These are phyloP conservation scores for Hortiboletus rubellus DNA, from an alignment of 1,284 basidiomycete species.

Conservation along the genomic window DNA sequence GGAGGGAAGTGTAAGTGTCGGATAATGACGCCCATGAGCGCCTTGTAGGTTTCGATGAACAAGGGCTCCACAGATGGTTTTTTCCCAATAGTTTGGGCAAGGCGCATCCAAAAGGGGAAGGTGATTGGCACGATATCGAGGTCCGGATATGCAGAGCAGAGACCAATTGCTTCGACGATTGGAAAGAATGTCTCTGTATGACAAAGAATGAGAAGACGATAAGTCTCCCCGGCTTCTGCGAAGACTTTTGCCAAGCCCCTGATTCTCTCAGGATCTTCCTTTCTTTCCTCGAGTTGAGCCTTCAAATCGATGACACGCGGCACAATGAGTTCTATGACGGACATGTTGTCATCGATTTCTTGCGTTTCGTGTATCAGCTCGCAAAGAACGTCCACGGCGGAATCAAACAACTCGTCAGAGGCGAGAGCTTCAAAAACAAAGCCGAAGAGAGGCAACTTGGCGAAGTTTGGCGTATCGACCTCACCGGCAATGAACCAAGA, in stretches of 20 bases:
- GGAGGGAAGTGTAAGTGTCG: constrained; percentile 90
- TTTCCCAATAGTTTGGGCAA: constrained; percentile 82
- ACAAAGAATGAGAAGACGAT: constrained; percentile 85
- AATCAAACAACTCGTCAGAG: constrained; percentile 87
- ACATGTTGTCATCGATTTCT: constrained; percentile 94
- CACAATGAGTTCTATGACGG: constrained; percentile 84
- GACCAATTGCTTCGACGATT: constrained; percentile 92
- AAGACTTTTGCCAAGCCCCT: constrained; percentile 91
- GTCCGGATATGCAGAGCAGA: constrained; percentile 91
- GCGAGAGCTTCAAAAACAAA: constrained; percentile 84
- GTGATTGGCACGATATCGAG: constrained; percentile 98
- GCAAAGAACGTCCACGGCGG: constrained; percentile 89
- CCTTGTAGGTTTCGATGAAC: constrained; percentile 81
- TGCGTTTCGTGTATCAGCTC: constrained; percentile 98
- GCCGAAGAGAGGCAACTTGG: constrained; percentile 80
- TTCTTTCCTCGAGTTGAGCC: constrained; percentile 56
- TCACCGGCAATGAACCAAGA: constrained; percentile 92
- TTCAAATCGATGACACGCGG: constrained; percentile 78
- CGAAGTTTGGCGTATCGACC: constrained; percentile 64
- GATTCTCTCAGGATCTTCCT: constrained; percentile 86
- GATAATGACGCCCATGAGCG: constrained; percentile 87
- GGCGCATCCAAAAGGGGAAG: constrained; percentile 97
- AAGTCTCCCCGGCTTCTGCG: constrained; percentile 95
- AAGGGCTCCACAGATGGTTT: constrained; percentile 64
- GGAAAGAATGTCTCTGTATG: constrained; percentile 92